Conservation (phyloP, 331 rosid genomes). For the Pyracantha coccinea region DNA sequence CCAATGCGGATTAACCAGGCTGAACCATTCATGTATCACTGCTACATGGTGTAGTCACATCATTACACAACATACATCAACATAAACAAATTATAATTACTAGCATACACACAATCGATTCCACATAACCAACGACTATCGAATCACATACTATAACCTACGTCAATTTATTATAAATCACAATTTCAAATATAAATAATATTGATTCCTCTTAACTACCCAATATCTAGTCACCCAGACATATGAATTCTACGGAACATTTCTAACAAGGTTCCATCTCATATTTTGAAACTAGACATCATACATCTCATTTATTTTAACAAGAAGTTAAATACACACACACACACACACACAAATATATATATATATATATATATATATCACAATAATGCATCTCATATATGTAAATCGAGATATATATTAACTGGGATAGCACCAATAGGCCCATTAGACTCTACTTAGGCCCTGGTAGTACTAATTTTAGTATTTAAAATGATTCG, state of each 20-base stretch:
- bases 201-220: too few species aligned
- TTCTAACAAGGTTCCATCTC: neutral
- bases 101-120: neutral
- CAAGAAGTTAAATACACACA: too few species aligned
- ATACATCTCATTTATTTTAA: too few species aligned
- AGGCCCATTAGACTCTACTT: neutral
- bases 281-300: neutral
- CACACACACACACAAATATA: too few species aligned
- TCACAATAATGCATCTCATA: too few species aligned
- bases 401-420: too few species aligned
- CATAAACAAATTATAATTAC: neutral
- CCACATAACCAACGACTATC: neutral
- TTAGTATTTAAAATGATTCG: neutral
- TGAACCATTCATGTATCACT: neutral
- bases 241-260: too few species aligned
- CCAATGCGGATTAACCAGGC: neutral
- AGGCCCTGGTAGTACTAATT: neutral
- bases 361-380: too few species aligned
- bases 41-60: neutral
- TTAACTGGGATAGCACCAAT: neutral
- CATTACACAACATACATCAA: neutral
- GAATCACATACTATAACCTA: too few species aligned
- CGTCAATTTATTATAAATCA: too few species aligned
- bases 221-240: too few species aligned
- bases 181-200: too few species aligned